A percentile compares a stretch with the other conserved stretches of the same genome.
Conservation (phyloP, 2,329 filamentous ascomycete genomes). For the Neocatenulostroma microsporum region DNA sequence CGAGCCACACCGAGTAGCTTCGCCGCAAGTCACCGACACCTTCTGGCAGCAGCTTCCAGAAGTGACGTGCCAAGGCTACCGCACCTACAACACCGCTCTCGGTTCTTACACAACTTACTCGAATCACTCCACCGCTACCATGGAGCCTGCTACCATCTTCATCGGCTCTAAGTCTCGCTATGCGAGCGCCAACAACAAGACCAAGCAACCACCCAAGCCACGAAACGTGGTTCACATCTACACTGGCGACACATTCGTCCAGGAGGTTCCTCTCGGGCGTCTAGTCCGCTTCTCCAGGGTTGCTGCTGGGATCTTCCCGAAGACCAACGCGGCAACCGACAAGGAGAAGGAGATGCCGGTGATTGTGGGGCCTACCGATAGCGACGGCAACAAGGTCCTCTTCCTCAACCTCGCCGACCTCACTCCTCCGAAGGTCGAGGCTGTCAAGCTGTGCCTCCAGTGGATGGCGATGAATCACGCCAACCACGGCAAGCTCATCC, state of each 20-base stretch:
- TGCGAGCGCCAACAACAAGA: neutral
- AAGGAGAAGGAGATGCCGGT: neutral
- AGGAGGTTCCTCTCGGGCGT: conserved; percentile 6
- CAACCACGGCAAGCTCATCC: conserved; percentile 7
- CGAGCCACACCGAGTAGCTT: neutral
- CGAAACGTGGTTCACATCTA: conserved; percentile 12
- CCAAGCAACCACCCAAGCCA: neutral
- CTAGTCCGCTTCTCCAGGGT: conserved; percentile 13
- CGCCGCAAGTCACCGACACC: neutral
- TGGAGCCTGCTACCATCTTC: neutral
- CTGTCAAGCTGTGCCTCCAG: conserved; percentile 8
- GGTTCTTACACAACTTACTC: neutral
- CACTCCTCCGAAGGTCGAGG: conserved; percentile 8
- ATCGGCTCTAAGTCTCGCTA: neutral
- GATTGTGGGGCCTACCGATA: neutral
- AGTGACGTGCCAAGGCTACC: neutral
- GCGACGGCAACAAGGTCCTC: conserved; percentile 3
- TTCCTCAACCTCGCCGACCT: conserved; percentile 9
- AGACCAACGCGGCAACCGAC: no score
- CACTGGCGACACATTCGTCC: conserved; percentile 7
- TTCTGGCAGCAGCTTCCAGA: conserved; percentile 4
- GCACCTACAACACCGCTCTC: neutral
- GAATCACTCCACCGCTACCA: neutral
- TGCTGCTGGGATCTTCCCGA: conserved; percentile 10
- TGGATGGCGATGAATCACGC: conserved; percentile 19